Evolutionary conservation across 768 basidiomycete species (phyloP).

Genomic region (Artomyces pyxidatus): DNA sequence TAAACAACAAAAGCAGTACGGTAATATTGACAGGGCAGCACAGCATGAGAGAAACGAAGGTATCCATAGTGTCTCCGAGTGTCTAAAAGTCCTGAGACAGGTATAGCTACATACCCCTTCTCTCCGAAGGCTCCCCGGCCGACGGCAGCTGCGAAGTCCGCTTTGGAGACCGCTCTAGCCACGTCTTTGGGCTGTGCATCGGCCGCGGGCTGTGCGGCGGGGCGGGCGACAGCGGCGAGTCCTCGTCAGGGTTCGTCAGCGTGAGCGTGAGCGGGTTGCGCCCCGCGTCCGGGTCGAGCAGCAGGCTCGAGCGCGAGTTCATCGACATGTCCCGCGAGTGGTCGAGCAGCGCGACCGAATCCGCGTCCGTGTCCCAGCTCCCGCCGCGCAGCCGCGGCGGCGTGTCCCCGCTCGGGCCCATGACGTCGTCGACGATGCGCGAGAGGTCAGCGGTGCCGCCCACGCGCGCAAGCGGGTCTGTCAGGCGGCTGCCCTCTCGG

Average conservation of each 20-base stretch:
- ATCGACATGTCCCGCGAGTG: not conserved
- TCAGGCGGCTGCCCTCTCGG: not conserved
- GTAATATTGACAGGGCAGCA: no score
- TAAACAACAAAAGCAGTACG: no score
- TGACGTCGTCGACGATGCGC: constrained; percentile 12
- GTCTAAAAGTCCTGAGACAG: no score
- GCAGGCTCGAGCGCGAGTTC: not conserved
- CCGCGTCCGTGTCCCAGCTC: not conserved
- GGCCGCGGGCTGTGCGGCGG: no score
- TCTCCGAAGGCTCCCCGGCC: no score
- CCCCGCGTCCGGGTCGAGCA: not conserved
- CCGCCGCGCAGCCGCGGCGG: not conserved
- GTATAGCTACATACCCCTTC: no score
- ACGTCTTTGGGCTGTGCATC: not conserved
- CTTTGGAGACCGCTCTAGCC: not conserved
- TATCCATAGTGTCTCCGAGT: no score
- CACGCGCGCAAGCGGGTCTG: constrained; percentile 8
- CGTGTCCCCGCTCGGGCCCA: constrained; percentile 5
- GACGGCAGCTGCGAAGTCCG: no score
- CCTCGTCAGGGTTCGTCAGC: constrained; percentile 3
- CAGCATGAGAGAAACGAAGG: no score
- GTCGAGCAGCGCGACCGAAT: not conserved
- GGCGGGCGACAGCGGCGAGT: not conserved
- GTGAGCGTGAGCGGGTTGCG: constrained; percentile 1
- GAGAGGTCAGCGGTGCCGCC: constrained; percentile 4